A percentile compares a stretch with the other conserved stretches of the same genome.
Evolutionary conservation across 257 asterid species (phyloP).

Genomic region (Parsonsia alboflavescens): DNA sequence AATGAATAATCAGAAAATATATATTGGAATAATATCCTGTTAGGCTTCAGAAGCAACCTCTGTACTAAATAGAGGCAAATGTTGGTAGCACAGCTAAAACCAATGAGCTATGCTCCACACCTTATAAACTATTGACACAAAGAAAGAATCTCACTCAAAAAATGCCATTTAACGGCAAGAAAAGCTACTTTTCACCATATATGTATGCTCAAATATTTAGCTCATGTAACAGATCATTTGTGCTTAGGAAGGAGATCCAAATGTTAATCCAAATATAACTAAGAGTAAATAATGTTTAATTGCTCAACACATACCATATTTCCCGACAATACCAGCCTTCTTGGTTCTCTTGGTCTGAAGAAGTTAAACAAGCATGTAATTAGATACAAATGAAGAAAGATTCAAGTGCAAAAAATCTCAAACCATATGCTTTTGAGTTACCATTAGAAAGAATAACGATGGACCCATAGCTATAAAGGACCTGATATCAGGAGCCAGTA

Average conservation of each 20-base stretch:
- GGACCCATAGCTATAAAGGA: not conserved
- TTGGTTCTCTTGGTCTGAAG: slow-evolving; percentile 57
- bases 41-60: not conserved
- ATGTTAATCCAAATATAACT: not conserved
- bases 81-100: not conserved
- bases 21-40: not conserved
- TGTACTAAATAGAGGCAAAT: not conserved
- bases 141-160: not conserved
- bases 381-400: not conserved
- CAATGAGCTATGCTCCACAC: not conserved
- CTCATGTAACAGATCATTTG: not conserved
- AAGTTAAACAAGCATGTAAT: not conserved
- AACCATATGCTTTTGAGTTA: not conserved
- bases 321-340: slow-evolving; percentile 60
- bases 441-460: not conserved
- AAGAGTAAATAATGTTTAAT: not conserved
- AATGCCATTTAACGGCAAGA: not conserved
- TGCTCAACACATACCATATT: slow-evolving; percentile 32
- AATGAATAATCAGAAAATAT: not conserved
- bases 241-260: too few species aligned
- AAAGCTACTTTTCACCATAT: not conserved
- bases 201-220: not conserved
- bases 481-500: not conserved
- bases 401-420: not conserved
- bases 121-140: not conserved